Conservation (phyloP, 352 stramenopile species). For the Globisporangium acanthophoron region DNA sequence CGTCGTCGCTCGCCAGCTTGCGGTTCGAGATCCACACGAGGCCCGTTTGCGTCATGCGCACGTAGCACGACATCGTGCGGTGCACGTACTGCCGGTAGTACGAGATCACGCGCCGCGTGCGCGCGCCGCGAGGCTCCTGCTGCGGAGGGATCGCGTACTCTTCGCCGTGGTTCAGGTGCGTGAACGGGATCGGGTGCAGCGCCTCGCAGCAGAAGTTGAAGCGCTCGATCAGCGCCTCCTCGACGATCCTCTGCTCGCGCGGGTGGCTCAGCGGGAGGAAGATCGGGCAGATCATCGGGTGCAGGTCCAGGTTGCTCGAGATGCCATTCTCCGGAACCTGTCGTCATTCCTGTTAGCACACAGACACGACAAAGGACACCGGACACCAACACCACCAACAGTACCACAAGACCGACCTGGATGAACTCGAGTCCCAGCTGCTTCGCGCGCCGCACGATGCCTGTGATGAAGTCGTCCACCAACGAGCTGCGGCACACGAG, state of each 20-base stretch:
- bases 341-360: not conserved
- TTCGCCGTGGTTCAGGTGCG: conserved; percentile 17
- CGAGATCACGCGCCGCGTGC: conserved; percentile 12
- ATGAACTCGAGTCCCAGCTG: conserved; percentile 71
- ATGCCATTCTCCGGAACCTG: conserved; percentile 57
- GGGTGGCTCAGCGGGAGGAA: conserved; percentile 52
- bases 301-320: conserved; percentile 72
- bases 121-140: conserved; percentile 10
- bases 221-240: conserved; percentile 46
- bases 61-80: conserved; percentile 13
- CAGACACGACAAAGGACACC: not conserved
- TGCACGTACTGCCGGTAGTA: conserved; percentile 22
- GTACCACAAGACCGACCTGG: conserved; percentile 23
- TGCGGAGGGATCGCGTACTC: conserved; percentile 11
- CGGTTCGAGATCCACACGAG: conserved; percentile 83
- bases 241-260: conserved; percentile 47
- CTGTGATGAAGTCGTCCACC: conserved; percentile 75
- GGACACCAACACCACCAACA: too few species aligned
- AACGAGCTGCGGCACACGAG: conserved; percentile 77
- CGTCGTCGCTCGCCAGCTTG: conserved; percentile 57
- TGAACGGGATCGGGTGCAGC: conserved; percentile 25
- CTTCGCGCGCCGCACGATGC: conserved; percentile 63
- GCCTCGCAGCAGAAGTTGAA: conserved; percentile 74
- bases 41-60: conserved; percentile 55
- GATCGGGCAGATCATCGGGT: conserved; percentile 72